These are phyloP conservation scores for Coniophora puteana DNA, from an alignment of 1,284 basidiomycete species.

Conservation along the genomic window DNA sequence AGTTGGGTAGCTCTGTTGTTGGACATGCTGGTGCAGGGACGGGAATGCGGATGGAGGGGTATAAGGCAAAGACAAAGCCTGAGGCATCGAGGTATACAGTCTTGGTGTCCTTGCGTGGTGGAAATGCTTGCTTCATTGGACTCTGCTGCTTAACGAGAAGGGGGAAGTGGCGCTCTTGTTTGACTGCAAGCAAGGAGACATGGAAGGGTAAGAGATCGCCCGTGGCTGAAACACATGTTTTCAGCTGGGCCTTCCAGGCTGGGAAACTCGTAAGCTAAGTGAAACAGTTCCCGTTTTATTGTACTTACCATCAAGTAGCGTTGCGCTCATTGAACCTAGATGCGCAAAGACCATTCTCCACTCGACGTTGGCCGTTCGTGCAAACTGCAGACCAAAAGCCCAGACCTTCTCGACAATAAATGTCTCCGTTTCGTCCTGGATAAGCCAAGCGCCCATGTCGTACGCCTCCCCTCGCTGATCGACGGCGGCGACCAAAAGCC, in stretches of 20 bases:
- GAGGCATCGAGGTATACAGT: conserved; percentile 43
- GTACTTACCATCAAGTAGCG: conserved; percentile 65
- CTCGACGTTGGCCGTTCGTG: conserved; percentile 64
- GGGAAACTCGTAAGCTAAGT: conserved; percentile 9
- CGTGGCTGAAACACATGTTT: conserved; percentile 29
- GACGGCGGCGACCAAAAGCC: conserved; percentile 70
- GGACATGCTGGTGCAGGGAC: conserved; percentile 28
- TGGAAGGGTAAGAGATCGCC: conserved; percentile 43
- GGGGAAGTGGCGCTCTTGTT: conserved; percentile 31
- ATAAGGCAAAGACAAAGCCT: conserved; percentile 48
- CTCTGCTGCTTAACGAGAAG: conserved; percentile 5
- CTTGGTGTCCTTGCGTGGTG: conserved; percentile 22
- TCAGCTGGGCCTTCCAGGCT: conserved; percentile 66
- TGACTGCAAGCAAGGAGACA: conserved; percentile 52
- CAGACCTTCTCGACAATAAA: conserved; percentile 57
- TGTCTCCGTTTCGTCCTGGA: conserved; percentile 39
- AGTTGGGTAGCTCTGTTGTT: conserved; percentile 18
- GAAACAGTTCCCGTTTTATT: no score
- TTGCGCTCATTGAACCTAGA: conserved; percentile 51
- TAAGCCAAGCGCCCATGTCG: conserved; percentile 61
- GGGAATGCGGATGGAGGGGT: conserved; percentile 35
- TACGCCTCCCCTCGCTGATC: conserved; percentile 76
- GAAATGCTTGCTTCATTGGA: conserved; percentile 14
- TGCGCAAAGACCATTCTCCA: conserved; percentile 76
- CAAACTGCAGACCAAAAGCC: conserved; percentile 58